phyloP scores from a whole-genome alignment of 2,329 filamentous ascomycete genomes.

The Grosmannia clavigera region DNA sequence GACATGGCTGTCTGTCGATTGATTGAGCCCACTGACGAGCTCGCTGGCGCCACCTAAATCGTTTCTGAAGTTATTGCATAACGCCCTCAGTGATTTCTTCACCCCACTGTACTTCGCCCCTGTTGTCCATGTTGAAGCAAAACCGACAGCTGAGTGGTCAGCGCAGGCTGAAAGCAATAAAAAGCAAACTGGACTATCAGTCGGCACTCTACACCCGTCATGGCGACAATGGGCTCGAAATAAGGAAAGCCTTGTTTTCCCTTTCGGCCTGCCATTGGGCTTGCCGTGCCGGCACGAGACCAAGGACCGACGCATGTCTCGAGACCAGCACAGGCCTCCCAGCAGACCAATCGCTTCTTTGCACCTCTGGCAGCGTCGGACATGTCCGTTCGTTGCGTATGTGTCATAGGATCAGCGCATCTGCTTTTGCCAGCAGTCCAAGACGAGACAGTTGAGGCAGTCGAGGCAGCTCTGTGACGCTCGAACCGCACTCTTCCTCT shows the following conservation, averaged over 20 bases:
- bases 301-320: not conserved
- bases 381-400: not conserved
- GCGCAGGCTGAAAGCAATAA: not conserved
- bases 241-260: not conserved
- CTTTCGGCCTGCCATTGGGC: too few species aligned
- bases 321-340: not conserved
- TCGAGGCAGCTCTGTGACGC: not conserved
- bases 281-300: not conserved
- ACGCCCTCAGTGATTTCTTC: not conserved
- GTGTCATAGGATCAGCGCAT: not conserved
- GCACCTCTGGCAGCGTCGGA: not conserved
- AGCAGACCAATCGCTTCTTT: not conserved
- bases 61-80: not conserved
- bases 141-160: not conserved
- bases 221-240: not conserved
- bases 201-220: not conserved
- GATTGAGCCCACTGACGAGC: not conserved
- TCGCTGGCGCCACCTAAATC: not conserved
- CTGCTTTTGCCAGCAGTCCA: not conserved
- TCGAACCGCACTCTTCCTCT: not conserved
- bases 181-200: not conserved
- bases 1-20: not conserved
- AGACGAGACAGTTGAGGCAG: not conserved
- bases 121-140: not conserved
- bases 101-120: not conserved